Base-by-base conservation (phyloP, 176 grass and related monocot species). In the Avena insularis region DNA sequence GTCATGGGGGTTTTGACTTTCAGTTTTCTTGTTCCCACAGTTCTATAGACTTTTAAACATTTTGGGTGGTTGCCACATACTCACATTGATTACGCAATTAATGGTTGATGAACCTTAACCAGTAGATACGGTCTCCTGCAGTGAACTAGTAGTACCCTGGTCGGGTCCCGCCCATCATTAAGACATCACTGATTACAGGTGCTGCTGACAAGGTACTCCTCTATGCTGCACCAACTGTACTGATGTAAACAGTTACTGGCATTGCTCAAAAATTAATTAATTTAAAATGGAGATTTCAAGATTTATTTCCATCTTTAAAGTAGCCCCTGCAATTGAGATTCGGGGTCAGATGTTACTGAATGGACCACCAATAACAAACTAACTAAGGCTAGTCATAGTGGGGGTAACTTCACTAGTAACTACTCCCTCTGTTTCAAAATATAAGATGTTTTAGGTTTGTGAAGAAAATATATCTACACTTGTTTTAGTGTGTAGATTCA, bases 61-160 rank as follows among this genome's bases (percentile, higher is more conserved):
- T 31, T 67, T 67, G 1, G 64, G 16, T 67, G 29, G 64, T 67
- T 67, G 64, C 64, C 64, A 36, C 64, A 33, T 66, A 36, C 6
- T 15, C 64, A 67, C 64, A 67, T 67, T 67, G 14, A 67, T 36
- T 29, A 67, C 29, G 64, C 64, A 67, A 17, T 67, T 67, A 67
- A 67, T 17, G 36, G 64, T 15, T 33, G 12, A 66, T 27, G 69
- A 72, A 46, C 69, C 38, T 47, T 46, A 72, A 47, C 38, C 38
- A 21, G 46, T 10, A 48, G 17, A 71, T 11, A 45, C 68, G 4
- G 36, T 71, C 59, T 61, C 9, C 58, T 61, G 38, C 40, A 43
- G 7, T 43, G 40, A 43, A 43, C 40, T 43, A 1, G 25, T 25
- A 25, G 25, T 43, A 6, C 29, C 38, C 38, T 4, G 6, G 38